These are phyloP conservation scores for Pulicaria dysenterica DNA, from an alignment of 129 eudicot genomes.

Conservation along the genomic window DNA sequence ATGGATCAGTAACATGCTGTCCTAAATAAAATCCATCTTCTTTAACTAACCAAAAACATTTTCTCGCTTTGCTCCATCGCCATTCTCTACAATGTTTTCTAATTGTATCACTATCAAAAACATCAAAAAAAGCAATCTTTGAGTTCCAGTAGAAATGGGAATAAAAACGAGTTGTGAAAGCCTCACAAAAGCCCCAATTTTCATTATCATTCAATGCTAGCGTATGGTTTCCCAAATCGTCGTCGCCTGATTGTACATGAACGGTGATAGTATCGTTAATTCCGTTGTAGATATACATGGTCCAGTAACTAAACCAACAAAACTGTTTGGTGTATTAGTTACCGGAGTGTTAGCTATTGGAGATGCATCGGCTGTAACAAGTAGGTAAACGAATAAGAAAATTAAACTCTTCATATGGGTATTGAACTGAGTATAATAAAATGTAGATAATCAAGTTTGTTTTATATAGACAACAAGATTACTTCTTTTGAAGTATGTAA, in stretches of 20 bases:
- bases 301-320: neutral
- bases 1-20: neutral
- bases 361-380: neutral
- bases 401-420: neutral
- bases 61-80: neutral
- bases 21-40: neutral
- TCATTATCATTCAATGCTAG: neutral
- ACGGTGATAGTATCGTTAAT: neutral
- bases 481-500: too few species aligned
- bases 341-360: neutral
- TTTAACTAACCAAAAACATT: conserved; percentile 1
- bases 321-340: neutral
- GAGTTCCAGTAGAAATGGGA: conserved; percentile 9
- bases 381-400: neutral
- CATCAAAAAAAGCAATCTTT: conserved; percentile 2
- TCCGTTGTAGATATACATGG: neutral
- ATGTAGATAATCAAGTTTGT: too few species aligned
- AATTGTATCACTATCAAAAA: neutral
- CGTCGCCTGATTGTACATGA: neutral
- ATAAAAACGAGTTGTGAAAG: neutral
- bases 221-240: neutral
- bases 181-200: conserved; percentile 14
- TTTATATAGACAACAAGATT: too few species aligned
- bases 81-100: neutral
- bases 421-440: neutral